phyloP scores from a whole-genome alignment of 495 filamentous ascomycete genomes.

The Neurospora sp. region DNA sequence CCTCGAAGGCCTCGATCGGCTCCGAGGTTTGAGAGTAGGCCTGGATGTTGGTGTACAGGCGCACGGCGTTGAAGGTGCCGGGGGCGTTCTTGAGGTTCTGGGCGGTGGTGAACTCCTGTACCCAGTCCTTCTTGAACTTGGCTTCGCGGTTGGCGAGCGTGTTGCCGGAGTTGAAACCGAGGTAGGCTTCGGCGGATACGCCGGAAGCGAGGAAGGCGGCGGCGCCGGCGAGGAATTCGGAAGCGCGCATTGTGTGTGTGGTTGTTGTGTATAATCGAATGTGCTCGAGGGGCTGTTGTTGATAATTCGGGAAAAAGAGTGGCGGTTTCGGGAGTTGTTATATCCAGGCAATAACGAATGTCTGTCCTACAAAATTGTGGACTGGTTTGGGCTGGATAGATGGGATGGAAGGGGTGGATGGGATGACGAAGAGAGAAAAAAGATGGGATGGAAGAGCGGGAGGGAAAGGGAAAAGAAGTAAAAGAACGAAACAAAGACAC shows the following conservation, averaged over 20 bases:
- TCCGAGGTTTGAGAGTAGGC: conserved; percentile 35
- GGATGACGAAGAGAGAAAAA: not conserved
- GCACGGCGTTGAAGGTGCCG: conserved; percentile 37
- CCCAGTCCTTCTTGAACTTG: conserved; percentile 39
- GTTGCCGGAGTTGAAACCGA: conserved; percentile 41
- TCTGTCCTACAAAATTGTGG: not conserved
- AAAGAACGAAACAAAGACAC: not conserved
- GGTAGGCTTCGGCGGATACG: conserved; percentile 25
- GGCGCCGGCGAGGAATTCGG: conserved; percentile 15
- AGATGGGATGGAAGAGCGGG: not conserved
- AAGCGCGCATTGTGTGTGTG: conserved; percentile 18
- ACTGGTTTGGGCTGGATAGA: not conserved
- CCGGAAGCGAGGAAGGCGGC: conserved; percentile 23
- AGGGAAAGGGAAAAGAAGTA: not conserved
- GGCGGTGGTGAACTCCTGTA: conserved; percentile 35
- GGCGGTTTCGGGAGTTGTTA: not conserved
- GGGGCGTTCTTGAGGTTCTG: conserved; percentile 32
- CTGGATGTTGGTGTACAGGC: conserved; percentile 44
- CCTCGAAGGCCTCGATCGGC: conserved; percentile 41
- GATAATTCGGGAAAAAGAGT: not conserved
- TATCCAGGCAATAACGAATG: not conserved
- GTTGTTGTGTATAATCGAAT: not conserved
- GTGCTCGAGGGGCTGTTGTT: not conserved
- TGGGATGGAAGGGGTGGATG: not conserved
- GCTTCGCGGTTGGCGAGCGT: conserved; percentile 34